Base-by-base conservation (phyloP, 2,329 filamentous ascomycete genomes). In the Fusarium mangiferae region DNA sequence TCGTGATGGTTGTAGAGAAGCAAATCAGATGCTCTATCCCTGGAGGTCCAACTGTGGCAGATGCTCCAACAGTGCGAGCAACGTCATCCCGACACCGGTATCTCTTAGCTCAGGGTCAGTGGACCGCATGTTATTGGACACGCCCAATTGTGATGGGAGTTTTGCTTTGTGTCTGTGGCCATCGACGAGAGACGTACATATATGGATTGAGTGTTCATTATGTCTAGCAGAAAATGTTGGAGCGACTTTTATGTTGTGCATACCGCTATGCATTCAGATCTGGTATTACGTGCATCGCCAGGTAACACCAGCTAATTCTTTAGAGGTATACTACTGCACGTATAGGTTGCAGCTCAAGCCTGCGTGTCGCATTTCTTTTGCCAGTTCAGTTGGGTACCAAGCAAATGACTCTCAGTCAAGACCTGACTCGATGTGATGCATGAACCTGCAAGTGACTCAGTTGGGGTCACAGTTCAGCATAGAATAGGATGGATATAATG, bases 221-320 rank as follows among this genome's bases (percentile, higher is more conserved):
- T 75, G 55, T 73, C 54, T 70, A 38, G 17, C n/a, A 14, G 48
- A 56, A 57, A 48, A 57, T 57, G 59, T 20, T 70, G 58, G 44
- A 73, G 61, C 59, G 58, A 63, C 62, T 68, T 68, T 68, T 70
- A 76, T 77, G 75, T 77, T 77, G 73, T 77, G 75, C 75, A 76
- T 77, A 60, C 70, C 48, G 49, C 74, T 77, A 62, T 76, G 70
- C 73, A 76, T 68, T 54, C 42, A 69, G 73, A 73, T 72, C 72
- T 70, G 48, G 54, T 66, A 70, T 66, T 70, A 54, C 70, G 55
- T 77, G 72, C 67, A 71, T 68, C 64, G 55, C 41, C 35, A 58
- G 63, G 46, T 51, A 51, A 51, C 51, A 33, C 62, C 36, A 62
- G 49, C 58, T 49, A 52, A 68, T 59, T 41, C 42, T 44, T 45